Evolutionary conservation across 2,329 filamentous ascomycete genomes (phyloP).

Genomic region (Pseudopyrenochaeta lycopersici): DNA sequence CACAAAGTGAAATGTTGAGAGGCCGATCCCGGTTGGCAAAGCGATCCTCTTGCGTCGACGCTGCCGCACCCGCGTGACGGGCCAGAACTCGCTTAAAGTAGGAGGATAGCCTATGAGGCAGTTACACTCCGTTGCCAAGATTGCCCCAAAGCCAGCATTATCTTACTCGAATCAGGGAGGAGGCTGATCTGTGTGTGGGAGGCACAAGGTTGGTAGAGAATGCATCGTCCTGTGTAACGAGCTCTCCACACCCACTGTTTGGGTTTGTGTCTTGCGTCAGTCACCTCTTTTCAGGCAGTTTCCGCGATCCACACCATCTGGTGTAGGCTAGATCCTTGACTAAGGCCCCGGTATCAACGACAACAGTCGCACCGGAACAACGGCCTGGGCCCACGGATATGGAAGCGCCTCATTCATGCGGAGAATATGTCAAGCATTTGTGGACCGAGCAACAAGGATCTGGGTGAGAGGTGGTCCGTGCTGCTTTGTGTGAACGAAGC

Average conservation of each 20-base stretch:
- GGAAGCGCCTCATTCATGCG: constrained; percentile 13
- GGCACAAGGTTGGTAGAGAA: not conserved
- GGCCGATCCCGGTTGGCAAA: constrained; percentile 7
- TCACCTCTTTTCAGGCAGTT: not conserved
- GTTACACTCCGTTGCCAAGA: constrained; percentile 20
- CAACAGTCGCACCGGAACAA: constrained; percentile 8
- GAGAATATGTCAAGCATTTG: constrained; percentile 27
- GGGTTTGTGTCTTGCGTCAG: not conserved
- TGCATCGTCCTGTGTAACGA: not conserved
- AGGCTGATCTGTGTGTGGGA: not conserved
- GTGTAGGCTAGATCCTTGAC: constrained; percentile 1
- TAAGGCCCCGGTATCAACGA: constrained; percentile 10
- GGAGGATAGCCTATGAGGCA: constrained; percentile 21
- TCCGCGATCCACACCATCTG: constrained; percentile 2
- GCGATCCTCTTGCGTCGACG: constrained; percentile 14
- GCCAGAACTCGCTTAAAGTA: constrained; percentile 25
- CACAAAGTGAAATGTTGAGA: constrained; percentile 16
- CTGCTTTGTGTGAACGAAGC: constrained; percentile 20
- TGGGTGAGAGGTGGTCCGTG: constrained; percentile 16
- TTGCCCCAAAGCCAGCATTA: not conserved
- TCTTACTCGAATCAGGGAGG: not conserved
- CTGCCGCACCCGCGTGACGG: constrained; percentile 18
- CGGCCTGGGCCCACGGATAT: constrained; percentile 24
- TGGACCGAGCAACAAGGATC: constrained; percentile 25
- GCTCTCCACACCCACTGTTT: not conserved